These are phyloP conservation scores for Hypoxylon sp. DNA, from an alignment of 2,329 filamentous ascomycete genomes.

Conservation along the genomic window DNA sequence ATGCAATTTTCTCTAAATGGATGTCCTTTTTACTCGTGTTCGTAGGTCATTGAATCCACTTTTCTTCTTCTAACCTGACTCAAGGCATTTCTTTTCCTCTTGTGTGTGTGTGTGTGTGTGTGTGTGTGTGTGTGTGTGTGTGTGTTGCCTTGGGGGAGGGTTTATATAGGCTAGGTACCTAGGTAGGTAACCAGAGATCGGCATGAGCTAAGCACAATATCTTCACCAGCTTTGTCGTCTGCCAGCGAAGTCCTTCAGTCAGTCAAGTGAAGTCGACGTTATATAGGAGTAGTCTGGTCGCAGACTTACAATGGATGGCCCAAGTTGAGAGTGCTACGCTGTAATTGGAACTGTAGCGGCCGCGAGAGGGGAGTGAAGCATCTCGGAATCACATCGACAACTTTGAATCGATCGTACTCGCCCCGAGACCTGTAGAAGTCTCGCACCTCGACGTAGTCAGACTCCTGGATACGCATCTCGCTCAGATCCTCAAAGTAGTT, in stretches of 20 bases:
- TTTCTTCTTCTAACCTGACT: neutral
- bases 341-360: neutral
- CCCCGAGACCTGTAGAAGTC: conserved; percentile 5
- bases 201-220: neutral
- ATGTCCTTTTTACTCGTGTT: neutral
- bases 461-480: conserved; percentile 7
- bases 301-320: neutral
- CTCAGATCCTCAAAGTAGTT: conserved; percentile 16
- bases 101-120: too few relatives aligned
- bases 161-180: neutral
- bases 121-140: too few relatives aligned
- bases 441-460: conserved; percentile 1
- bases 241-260: neutral
- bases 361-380: neutral
- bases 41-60: neutral
- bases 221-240: neutral
- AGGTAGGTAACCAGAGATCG: neutral
- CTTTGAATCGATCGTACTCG: neutral
- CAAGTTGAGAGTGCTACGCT: neutral
- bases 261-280: neutral
- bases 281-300: neutral
- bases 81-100: neutral
- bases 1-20: neutral
- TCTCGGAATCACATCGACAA: neutral
- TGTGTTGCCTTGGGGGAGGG: too few relatives aligned